Percentiles rank a stretch among this genome's conserved stretches.
Evolutionary conservation across 1,284 basidiomycete genomes (phyloP).

Genomic region (Rhodotorula sp.): DNA sequence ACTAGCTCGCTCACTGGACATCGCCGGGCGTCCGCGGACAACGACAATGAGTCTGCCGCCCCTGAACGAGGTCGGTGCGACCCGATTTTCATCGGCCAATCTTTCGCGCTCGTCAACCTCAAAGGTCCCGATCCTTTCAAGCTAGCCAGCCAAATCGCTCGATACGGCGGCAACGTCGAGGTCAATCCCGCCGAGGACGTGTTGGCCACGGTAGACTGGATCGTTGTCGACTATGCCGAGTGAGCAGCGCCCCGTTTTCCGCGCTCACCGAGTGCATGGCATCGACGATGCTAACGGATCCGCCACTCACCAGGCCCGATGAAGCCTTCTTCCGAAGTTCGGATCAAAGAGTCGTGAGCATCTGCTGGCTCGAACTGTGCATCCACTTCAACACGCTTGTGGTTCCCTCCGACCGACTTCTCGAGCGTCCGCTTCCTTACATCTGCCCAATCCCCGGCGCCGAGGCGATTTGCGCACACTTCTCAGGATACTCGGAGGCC

Average conservation of each 20-base stretch:
- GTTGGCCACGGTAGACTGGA: constrained; percentile 6
- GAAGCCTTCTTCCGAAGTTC: neutral
- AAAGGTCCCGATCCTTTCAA: neutral
- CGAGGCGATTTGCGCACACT: constrained; percentile 6
- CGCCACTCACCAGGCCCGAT: neutral
- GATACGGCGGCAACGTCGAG: neutral
- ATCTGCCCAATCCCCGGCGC: constrained; percentile 16
- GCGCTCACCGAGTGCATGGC: no score
- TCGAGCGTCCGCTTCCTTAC: constrained; percentile 29
- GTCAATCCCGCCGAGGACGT: constrained; percentile 7
- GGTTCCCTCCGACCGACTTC: constrained; percentile 7
- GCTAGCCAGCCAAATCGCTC: neutral
- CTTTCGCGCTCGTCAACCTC: constrained; percentile 17
- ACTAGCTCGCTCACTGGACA: no score
- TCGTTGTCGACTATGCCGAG: constrained; percentile 11
- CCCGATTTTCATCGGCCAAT: constrained; percentile 20
- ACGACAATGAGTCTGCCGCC: no score
- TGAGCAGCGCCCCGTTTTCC: neutral
- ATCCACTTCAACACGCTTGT: constrained; percentile 13
- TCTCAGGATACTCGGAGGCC: constrained; percentile 21
- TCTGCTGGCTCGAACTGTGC: constrained; percentile 39
- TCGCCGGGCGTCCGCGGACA: no score
- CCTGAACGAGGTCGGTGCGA: no score
- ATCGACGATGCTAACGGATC: neutral
- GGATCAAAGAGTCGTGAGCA: constrained; percentile 26